Evolutionary conservation across 2,329 filamentous ascomycete species (phyloP).

Genomic region (Passalora sequoiae): DNA sequence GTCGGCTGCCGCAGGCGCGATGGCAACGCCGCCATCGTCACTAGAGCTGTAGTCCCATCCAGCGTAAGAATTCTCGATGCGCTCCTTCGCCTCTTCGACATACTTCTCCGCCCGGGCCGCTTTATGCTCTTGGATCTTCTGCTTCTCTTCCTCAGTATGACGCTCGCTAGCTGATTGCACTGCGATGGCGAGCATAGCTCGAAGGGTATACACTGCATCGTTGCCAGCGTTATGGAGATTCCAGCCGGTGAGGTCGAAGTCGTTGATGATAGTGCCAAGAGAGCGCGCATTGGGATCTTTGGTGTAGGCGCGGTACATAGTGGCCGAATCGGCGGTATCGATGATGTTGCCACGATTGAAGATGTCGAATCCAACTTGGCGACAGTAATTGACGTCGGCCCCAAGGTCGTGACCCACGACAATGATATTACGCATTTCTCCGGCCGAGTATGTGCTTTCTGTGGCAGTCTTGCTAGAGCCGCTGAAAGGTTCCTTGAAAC

Average conservation of each 20-base stretch:
- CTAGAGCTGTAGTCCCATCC: conserved; percentile 37
- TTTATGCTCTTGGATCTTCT: conserved; percentile 25
- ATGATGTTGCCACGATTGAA: conserved; percentile 51
- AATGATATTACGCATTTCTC: conserved; percentile 56
- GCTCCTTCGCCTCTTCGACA: conserved; percentile 32
- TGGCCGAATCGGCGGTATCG: conserved; percentile 57
- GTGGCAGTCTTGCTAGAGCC: conserved; percentile 11
- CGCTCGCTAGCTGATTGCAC: conserved; percentile 38
- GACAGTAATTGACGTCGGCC: conserved; percentile 65
- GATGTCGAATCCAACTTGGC: conserved; percentile 59
- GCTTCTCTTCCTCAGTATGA: conserved; percentile 27
- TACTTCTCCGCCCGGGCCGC: conserved; percentile 28
- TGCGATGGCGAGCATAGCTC: conserved; percentile 61
- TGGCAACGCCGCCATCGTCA: conserved; percentile 33
- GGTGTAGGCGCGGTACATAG: conserved; percentile 61
- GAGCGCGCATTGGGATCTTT: conserved; percentile 47
- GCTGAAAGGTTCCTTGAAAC: conserved; percentile 55
- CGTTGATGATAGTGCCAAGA: conserved; percentile 57
- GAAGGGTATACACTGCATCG: conserved; percentile 35
- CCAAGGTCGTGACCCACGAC: conserved; percentile 72
- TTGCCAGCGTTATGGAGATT: conserved; percentile 37
- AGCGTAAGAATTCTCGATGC: conserved; percentile 37
- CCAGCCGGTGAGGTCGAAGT: conserved; percentile 60
- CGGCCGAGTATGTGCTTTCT: background rate
- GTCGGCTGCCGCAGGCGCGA: conserved; percentile 13